Evolutionary conservation across 2,329 filamentous ascomycete genomes (phyloP).

Genomic region (Tympanopsis confertula): DNA sequence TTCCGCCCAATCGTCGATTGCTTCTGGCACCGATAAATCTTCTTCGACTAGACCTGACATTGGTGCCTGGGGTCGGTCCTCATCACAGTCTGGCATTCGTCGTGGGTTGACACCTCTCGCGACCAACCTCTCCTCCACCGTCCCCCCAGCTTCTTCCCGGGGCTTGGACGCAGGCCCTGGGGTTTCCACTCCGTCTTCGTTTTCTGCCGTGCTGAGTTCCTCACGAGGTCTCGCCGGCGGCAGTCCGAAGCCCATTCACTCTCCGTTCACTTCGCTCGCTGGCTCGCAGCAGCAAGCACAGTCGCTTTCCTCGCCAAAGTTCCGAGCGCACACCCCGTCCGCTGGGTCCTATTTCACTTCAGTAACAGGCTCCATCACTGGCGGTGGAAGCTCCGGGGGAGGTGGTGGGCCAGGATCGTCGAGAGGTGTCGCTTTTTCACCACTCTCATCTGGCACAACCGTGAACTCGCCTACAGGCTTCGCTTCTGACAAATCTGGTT

Average conservation of each 20-base stretch:
- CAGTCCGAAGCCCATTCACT: too few relatives aligned
- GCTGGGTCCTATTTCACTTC: slow-evolving; percentile 42
- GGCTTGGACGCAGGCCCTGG: slow-evolving; percentile 32
- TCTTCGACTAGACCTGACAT: slow-evolving; percentile 27
- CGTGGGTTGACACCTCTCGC: slow-evolving; percentile 46
- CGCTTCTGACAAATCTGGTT: slow-evolving; percentile 14
- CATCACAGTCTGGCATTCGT: slow-evolving; percentile 37
- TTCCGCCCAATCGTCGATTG: slow-evolving; percentile 36
- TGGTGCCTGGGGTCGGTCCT: slow-evolving; percentile 40
- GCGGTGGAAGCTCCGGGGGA: slow-evolving; percentile 34
- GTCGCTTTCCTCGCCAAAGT: slow-evolving; percentile 41
- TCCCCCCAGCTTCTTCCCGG: slow-evolving; percentile 24
- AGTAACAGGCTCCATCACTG: slow-evolving; percentile 36
- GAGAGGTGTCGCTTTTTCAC: slow-evolving; percentile 46
- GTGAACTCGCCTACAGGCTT: slow-evolving; percentile 29
- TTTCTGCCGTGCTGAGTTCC: slow-evolving; percentile 37
- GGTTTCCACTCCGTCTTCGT: slow-evolving; percentile 32
- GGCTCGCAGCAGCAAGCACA: slow-evolving; percentile 38
- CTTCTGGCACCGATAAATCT: slow-evolving; percentile 33
- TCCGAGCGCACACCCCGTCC: slow-evolving; percentile 40
- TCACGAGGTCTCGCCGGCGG: slow-evolving; percentile 34
- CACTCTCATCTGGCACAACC: slow-evolving; percentile 34
- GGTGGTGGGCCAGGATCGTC: slow-evolving; percentile 41
- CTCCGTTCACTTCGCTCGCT: too few relatives aligned
- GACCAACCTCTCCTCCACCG: slow-evolving; percentile 29